Conservation (phyloP, 768 basidiomycete species). For the Scleroderma citrinum region DNA sequence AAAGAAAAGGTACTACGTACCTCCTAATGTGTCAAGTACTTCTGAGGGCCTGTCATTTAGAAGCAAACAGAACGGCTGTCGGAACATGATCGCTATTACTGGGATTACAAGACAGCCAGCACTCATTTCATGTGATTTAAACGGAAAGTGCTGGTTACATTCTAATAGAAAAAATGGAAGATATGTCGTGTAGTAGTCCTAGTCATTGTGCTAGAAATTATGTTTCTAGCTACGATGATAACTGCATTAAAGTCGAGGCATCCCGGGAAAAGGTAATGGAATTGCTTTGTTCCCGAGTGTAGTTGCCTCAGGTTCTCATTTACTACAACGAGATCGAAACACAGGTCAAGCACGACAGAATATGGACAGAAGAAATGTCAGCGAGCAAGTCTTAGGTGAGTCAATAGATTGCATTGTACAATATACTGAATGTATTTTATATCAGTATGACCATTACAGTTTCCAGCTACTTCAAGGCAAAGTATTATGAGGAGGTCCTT, state of each 20-base stretch:
- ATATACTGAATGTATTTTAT: constrained; percentile 1
- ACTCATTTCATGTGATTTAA: too few relatives aligned
- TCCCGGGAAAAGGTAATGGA: too few relatives aligned
- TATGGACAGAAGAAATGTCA: constrained; percentile 77
- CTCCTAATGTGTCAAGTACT: too few relatives aligned
- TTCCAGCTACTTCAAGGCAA: constrained; percentile 62
- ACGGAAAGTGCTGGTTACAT: constrained; percentile 2
- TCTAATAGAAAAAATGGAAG: constrained; percentile 28
- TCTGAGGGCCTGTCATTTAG: too few relatives aligned
- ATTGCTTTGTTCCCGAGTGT: background rate
- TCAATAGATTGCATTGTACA: background rate
- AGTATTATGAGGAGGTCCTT: too few relatives aligned
- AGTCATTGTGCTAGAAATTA: constrained; percentile 5
- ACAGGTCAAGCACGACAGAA: constrained; percentile 68
- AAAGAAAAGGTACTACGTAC: too few relatives aligned
- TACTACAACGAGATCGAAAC: constrained; percentile 69
- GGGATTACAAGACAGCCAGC: too few relatives aligned
- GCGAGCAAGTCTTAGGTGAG: constrained; percentile 83
- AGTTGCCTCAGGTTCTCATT: constrained; percentile 32
- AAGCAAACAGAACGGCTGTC: too few relatives aligned
- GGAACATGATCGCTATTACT: too few relatives aligned
- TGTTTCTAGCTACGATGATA: constrained; percentile 64
- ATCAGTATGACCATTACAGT: constrained; percentile 60
- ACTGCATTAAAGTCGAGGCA: constrained; percentile 71
- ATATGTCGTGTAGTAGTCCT: constrained; percentile 9